Conservation (phyloP, 139 green algal species). For the Zygnema cylindricum region DNA sequence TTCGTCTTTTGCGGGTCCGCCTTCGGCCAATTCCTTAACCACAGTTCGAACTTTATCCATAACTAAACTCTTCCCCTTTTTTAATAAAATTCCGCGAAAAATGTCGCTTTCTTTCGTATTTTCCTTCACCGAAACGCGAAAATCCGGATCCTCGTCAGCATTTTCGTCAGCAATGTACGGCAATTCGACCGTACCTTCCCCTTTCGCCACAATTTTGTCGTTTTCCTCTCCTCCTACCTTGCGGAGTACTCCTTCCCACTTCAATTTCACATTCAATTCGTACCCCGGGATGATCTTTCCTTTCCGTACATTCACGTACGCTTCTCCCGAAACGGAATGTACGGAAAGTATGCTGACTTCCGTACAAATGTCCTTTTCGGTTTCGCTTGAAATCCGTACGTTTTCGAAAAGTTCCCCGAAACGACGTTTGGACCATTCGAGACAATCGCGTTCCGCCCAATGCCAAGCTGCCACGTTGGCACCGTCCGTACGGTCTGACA, state of each 20-base stretch:
- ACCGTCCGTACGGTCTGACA: slow-evolving; percentile 66
- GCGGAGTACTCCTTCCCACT: slow-evolving; percentile 57
- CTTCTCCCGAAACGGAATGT: slow-evolving; percentile 43
- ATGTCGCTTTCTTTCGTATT: slow-evolving; percentile 20
- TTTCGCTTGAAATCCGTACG: slow-evolving; percentile 20
- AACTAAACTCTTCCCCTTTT: slow-evolving; percentile 35
- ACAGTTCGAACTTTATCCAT: slow-evolving; percentile 25
- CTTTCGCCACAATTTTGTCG: slow-evolving; percentile 23
- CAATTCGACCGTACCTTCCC: slow-evolving; percentile 52
- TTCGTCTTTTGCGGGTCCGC: slow-evolving; percentile 42
- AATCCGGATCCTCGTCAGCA: slow-evolving; percentile 65
- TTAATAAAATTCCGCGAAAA: slow-evolving; percentile 57
- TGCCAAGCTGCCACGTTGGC: slow-evolving; percentile 71
- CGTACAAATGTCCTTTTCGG: too few species aligned
- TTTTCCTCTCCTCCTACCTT: too few species aligned
- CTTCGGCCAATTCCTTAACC: slow-evolving; percentile 60
- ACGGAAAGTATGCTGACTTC: too few species aligned
- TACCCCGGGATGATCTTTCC: slow-evolving; percentile 69
- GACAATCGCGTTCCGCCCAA: slow-evolving; percentile 65
- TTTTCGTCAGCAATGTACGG: slow-evolving; percentile 73
- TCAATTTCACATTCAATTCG: slow-evolving; percentile 64
- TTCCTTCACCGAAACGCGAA: slow-evolving; percentile 44
- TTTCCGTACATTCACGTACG: slow-evolving; percentile 69
- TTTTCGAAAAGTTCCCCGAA: slow-evolving; percentile 55
- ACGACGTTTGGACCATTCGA: slow-evolving; percentile 56